Evolutionary conservation across 1,139 yeast genomes (phyloP).

Genomic region (Pichia sp.): DNA sequence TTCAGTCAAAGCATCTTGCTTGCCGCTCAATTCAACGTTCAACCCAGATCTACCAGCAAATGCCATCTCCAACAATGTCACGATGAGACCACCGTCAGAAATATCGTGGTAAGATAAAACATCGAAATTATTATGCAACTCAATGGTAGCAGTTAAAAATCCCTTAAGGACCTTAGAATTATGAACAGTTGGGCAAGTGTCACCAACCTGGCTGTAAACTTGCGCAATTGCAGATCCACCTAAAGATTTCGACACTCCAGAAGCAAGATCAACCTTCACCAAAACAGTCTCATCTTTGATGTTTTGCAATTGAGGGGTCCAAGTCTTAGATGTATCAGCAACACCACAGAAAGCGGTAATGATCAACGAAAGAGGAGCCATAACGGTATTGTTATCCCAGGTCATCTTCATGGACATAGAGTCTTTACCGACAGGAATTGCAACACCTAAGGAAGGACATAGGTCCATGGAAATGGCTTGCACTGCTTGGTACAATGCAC

Average conservation of each 20-base stretch:
- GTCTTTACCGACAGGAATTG: constrained; percentile 98
- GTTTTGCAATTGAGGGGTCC: constrained; percentile 80
- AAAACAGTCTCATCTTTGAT: constrained; percentile 53
- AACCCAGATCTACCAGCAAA: constrained; percentile 93
- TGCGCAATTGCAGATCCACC: constrained; percentile 97
- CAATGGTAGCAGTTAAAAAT: constrained; percentile 64
- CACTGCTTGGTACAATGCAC: constrained; percentile 93
- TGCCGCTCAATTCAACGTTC: constrained; percentile 35
- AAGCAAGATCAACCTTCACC: constrained; percentile 78
- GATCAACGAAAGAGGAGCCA: constrained; percentile 90
- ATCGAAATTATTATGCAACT: constrained; percentile 60
- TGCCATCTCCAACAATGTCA: constrained; percentile 90
- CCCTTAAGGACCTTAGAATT: constrained; percentile 58
- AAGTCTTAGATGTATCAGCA: constrained; percentile 75
- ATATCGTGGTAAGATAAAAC: constrained; percentile 93
- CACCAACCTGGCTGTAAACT: constrained; percentile 83
- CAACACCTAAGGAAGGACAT: constrained; percentile 87
- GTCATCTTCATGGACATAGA: constrained; percentile 99
- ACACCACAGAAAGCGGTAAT: constrained; percentile 93
- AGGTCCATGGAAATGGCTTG: constrained; percentile 93
- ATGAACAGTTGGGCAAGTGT: constrained; percentile 79
- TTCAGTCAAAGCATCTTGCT: constrained; percentile 42
- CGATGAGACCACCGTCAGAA: constrained; percentile 93
- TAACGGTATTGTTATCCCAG: constrained; percentile 90
- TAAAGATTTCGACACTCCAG: constrained; percentile 53